Conservation (phyloP, 805 yeast genomes). For the Candida pini region DNA sequence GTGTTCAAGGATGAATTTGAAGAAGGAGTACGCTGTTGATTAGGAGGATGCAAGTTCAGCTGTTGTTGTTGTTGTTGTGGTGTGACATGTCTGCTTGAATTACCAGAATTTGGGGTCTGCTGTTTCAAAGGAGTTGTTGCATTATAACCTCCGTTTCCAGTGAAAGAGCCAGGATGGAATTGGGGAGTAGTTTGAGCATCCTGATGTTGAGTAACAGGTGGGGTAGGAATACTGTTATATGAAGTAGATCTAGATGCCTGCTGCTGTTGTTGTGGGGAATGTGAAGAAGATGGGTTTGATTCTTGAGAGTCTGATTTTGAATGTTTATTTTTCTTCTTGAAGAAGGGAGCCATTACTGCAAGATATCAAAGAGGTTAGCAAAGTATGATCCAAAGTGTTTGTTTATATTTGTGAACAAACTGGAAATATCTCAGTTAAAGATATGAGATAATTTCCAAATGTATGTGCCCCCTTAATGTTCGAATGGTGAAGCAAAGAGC, state of each 20-base stretch:
- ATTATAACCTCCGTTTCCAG: neutral
- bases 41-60: neutral
- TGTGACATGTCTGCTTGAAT: slow-evolving; percentile 2
- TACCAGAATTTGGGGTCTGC: slow-evolving; percentile 4
- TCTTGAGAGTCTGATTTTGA: slow-evolving; percentile 10
- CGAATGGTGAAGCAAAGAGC: no score
- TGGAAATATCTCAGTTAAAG: no score
- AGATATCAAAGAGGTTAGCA: no score
- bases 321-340: slow-evolving; percentile 19
- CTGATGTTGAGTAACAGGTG: slow-evolving; percentile 6
- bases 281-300: slow-evolving; percentile 5
- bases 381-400: no score
- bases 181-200: slow-evolving; percentile 6
- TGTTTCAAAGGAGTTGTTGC: slow-evolving; percentile 7
- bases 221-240: slow-evolving; percentile 1
- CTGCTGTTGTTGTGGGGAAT: slow-evolving; percentile 12
- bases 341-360: slow-evolving; percentile 17
- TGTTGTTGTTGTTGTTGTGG: slow-evolving; percentile 5
- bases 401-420: no score
- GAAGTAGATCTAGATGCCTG: slow-evolving; percentile 5
- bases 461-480: no score
- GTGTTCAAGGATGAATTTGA: neutral
- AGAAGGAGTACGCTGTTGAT: slow-evolving; percentile 4
- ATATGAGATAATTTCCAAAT: no score
- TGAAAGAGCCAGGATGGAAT: slow-evolving; percentile 2